Evolutionary conservation across 1,284 basidiomycete species (phyloP), one percentile per base, ranked within the genome.

Genomic region (Ganoderma lucidum): DNA sequence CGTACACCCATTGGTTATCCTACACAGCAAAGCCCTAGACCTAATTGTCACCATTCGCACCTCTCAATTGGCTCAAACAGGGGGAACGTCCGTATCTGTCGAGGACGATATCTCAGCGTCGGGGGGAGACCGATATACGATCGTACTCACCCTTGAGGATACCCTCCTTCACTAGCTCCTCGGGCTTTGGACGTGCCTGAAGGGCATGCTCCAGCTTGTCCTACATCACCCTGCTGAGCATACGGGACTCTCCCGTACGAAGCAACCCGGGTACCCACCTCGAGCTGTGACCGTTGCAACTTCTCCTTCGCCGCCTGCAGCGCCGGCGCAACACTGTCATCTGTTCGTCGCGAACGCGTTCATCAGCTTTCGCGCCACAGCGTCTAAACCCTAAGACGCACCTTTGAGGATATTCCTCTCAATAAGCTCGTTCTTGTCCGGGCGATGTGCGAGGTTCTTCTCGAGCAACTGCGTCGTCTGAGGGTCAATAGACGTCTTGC

Each of bases 401-500:
- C 92, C 90, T 82, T 94, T 94, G 70, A 94, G 85, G 71, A 94
- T 93, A 76, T 92, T 92, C 73, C 90, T 87, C 61, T 90, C 89
- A 70, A 93, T 84, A 55, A 95, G 84, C 67, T 93, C 89, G 58
- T 86, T 79, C 76, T 90, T 88, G 17, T 88, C 85, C 10, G 90
- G 86, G 45, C 92, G 84, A 37, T 85, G 81, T 55, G 81, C 83
- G 64, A 93, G 82, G 59, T 85, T 82, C 76, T 86, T 87, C 80
- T 93, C 91, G 66, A 93, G 84, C 74, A 82, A 84, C 66, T 83
- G 73, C 56, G 81, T 75, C 14, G 83, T 81, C 44, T 78, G 78
- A 59, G 82, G 80, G 74, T 85, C 84, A 66, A 87, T 67, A 44
- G 82, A 81, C 44, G 74, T 71, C 73, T 81, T 78, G 66, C 82